Evolutionary conservation across 2,329 filamentous ascomycete species (phyloP).

Genomic region (Mariannaea elegans): DNA sequence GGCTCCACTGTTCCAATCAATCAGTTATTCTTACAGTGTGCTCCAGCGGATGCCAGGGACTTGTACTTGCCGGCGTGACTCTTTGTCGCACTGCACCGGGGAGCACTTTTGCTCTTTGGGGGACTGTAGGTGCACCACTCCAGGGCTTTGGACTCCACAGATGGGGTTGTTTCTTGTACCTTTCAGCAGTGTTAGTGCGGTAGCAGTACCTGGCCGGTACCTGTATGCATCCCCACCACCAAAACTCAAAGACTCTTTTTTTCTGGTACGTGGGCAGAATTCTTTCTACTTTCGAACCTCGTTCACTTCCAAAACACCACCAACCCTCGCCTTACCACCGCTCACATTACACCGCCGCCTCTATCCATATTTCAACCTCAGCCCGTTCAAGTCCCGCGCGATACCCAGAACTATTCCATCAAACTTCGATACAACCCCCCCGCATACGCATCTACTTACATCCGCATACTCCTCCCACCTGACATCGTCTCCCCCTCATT

Average conservation of each 20-base stretch:
- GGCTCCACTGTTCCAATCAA: too few species aligned
- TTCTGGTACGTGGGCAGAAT: slow-evolving; percentile 17
- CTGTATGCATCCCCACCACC: slow-evolving; percentile 8
- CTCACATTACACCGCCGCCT: slow-evolving; percentile 10
- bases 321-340: slow-evolving; percentile 13
- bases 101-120: background rate
- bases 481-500: slow-evolving; percentile 19
- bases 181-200: background rate
- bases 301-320: slow-evolving; percentile 23
- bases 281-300: slow-evolving; percentile 25
- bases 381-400: background rate
- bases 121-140: slow-evolving; percentile 6
- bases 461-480: slow-evolving; percentile 2
- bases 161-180: slow-evolving; percentile 9
- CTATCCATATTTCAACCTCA: slow-evolving; percentile 1
- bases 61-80: slow-evolving; percentile 10
- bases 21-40: background rate
- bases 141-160: slow-evolving; percentile 12
- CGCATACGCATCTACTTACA: background rate
- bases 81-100: background rate
- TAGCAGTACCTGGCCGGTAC: slow-evolving; percentile 11
- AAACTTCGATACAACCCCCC: slow-evolving; percentile 5
- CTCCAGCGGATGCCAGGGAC: slow-evolving; percentile 14
- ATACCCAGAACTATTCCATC: slow-evolving; percentile 15
- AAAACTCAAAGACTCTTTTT: slow-evolving; percentile 19